phyloP scores from a whole-genome alignment of 129 eudicot species.

The Artemisia tridentata region DNA sequence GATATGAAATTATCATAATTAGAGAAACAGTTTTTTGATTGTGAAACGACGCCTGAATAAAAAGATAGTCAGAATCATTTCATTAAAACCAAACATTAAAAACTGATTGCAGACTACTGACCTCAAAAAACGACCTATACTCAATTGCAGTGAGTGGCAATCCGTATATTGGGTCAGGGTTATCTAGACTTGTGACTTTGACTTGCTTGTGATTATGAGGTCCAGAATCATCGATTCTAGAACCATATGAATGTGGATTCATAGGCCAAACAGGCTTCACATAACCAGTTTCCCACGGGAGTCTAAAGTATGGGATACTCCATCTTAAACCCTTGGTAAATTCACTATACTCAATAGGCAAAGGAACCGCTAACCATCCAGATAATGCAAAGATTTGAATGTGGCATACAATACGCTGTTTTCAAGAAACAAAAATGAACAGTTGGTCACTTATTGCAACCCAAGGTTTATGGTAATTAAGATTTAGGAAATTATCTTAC shows the following conservation, averaged over 20 bases:
- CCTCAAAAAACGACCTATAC: slow-evolving; percentile 80
- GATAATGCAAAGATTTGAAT: slow-evolving; percentile 83
- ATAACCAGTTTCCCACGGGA: slow-evolving; percentile 71
- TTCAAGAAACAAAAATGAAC: slow-evolving; percentile 18
- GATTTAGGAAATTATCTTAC: slow-evolving; percentile 41
- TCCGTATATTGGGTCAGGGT: slow-evolving; percentile 56
- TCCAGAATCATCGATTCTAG: slow-evolving; percentile 36
- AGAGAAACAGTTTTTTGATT: not conserved
- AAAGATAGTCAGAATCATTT: no score
- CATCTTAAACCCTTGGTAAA: slow-evolving; percentile 75
- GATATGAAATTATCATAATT: no score
- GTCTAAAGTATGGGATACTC: slow-evolving; percentile 91
- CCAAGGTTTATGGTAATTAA: not conserved
- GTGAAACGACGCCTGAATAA: not conserved
- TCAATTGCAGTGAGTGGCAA: slow-evolving; percentile 80
- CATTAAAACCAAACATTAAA: no score
- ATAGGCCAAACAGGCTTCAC: slow-evolving; percentile 45
- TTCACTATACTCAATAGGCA: slow-evolving; percentile 88
- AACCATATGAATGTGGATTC: slow-evolving; percentile 37
- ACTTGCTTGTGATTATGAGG: slow-evolving; percentile 13
- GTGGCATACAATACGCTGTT: slow-evolving; percentile 84
- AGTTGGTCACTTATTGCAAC: no score
- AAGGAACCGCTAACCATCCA: slow-evolving; percentile 77
- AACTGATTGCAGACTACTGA: slow-evolving; percentile 14
- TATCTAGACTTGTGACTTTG: slow-evolving; percentile 21